Conservation (phyloP, 2,329 filamentous ascomycete species). For the Pyricularia pennisetigena region DNA sequence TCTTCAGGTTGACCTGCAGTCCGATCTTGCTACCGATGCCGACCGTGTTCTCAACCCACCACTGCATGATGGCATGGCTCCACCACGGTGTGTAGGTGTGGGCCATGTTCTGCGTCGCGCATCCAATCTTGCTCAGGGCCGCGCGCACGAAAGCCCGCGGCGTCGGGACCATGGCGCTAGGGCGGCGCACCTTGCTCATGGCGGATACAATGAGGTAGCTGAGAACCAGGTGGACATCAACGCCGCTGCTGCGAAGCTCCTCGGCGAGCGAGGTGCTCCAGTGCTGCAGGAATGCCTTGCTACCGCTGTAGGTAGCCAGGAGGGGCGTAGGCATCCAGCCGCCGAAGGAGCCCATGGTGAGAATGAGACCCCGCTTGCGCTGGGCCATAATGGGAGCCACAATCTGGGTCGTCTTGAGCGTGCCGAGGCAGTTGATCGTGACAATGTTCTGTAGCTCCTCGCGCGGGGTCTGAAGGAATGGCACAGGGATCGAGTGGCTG, state of each 20-base stretch:
- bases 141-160: constrained; percentile 74
- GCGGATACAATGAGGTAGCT: constrained; percentile 90
- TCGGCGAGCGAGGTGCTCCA: constrained; percentile 83
- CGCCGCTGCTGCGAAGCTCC: constrained; percentile 70
- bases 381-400: constrained; percentile 76
- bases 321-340: constrained; percentile 87
- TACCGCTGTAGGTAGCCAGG: constrained; percentile 91
- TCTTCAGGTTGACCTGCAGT: constrained; percentile 45
- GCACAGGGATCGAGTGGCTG: constrained; percentile 85
- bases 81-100: constrained; percentile 89
- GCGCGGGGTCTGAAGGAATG: constrained; percentile 70
- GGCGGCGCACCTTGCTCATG: constrained; percentile 89
- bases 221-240: constrained; percentile 85
- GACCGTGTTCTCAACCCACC: constrained; percentile 56
- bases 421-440: constrained; percentile 89
- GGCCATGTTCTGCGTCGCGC: constrained; percentile 67
- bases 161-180: constrained; percentile 69
- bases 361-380: constrained; percentile 76
- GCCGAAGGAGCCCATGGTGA: constrained; percentile 96
- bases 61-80: constrained; percentile 84
- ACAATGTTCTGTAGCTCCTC: constrained; percentile 84
- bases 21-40: constrained; percentile 37
- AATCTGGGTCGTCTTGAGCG: constrained; percentile 77
- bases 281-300: constrained; percentile 95
- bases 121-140: constrained; percentile 73